Evolutionary conservation across 2,329 filamentous ascomycete genomes (phyloP), one percentile per base, ranked within the genome.

Genomic region (Colletotrichum truncatum): DNA sequence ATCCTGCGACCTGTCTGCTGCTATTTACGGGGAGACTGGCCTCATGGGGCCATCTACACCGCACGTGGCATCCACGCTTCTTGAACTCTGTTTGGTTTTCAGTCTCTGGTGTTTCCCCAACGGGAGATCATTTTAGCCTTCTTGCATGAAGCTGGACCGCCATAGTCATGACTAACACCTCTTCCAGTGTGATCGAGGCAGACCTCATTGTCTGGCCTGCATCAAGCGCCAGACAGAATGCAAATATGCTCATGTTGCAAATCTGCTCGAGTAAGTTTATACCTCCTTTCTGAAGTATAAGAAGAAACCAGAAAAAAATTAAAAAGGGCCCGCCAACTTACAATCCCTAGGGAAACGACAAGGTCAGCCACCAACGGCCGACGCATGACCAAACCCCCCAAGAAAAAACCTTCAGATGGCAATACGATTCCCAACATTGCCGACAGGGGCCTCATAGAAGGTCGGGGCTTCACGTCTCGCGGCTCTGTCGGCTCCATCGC

Each of bases 181-280:
- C 30, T 21, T 34, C 9, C 49, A 94, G 89, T 94, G 92, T 75
- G 92, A 94, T 76, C 85, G 92, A 73, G 90, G 87, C 38, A 82
- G 92, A 70, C 92, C 92, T 52, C 85, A 89, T 76, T 91, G 88
- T 72, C 80, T 89, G 70, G 87, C 88, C 57, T 90, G 88, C 75
- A 89, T 93, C 72, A 94, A 94, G 78, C 84, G 92, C 45, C 91
- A 93, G 74, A 92, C 91, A 0, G 84, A 87, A 69, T 95, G 92
- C 78, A 86, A 85, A 76, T 94, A 94, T 79, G 92, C 91, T 0
- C 87, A 88, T 52, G 89, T 93, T 28, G 92, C 92, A 46, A 93
- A 93, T 73, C 80, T 94, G 38, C 86, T 94, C 43, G 91, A 93
- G 89, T 92, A 80, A 77, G 88, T 81, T 21, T n/a, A n/a, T n/a